A percentile compares a stretch with the other conserved stretches of the same genome.
These are phyloP conservation scores for Speleostelium caveatum DNA, from an alignment of 78 protist species.

Conservation along the genomic window DNA sequence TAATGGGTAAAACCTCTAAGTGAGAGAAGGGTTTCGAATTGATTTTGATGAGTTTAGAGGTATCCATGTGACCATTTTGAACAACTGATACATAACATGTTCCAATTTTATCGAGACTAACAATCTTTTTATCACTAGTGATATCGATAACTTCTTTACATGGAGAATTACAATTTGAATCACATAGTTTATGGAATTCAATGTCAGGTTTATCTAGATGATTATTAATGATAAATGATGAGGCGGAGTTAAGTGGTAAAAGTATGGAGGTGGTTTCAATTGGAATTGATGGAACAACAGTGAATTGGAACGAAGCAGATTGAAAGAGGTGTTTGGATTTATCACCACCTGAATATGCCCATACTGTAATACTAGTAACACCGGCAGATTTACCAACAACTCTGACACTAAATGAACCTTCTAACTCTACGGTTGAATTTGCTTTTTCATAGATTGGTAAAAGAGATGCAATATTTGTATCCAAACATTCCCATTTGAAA, in stretches of 20 bases:
- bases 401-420: slow-evolving; percentile 60
- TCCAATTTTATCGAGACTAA: slow-evolving; percentile 52
- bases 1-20: slow-evolving; percentile 45
- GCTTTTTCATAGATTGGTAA: slow-evolving; percentile 43
- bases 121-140: slow-evolving; percentile 1
- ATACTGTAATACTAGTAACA: slow-evolving; percentile 32
- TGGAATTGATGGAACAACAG: slow-evolving; percentile 16
- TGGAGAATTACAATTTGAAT: background rate
- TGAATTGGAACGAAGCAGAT: slow-evolving; percentile 30
- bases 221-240: background rate
- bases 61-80: slow-evolving; percentile 58
- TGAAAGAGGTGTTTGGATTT: slow-evolving; percentile 25
- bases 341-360: slow-evolving; percentile 47
- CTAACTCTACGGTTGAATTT: slow-evolving; percentile 54
- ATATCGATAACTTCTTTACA: slow-evolving; percentile 34
- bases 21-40: slow-evolving; percentile 60
- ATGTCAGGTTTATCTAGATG: slow-evolving; percentile 4
- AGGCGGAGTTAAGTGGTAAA: slow-evolving; percentile 37
- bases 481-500: slow-evolving; percentile 70
- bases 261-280: slow-evolving; percentile 17
- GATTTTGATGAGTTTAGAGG: slow-evolving; percentile 22
- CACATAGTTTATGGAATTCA: slow-evolving; percentile 9
- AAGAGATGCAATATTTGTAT: slow-evolving; percentile 20
- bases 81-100: slow-evolving; percentile 27
- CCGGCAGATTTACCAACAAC: slow-evolving; percentile 44